A percentile compares a stretch with the other conserved stretches of the same genome.
Evolutionary conservation across 768 basidiomycete genomes (phyloP).

Genomic region (Polyporus arcularius): DNA sequence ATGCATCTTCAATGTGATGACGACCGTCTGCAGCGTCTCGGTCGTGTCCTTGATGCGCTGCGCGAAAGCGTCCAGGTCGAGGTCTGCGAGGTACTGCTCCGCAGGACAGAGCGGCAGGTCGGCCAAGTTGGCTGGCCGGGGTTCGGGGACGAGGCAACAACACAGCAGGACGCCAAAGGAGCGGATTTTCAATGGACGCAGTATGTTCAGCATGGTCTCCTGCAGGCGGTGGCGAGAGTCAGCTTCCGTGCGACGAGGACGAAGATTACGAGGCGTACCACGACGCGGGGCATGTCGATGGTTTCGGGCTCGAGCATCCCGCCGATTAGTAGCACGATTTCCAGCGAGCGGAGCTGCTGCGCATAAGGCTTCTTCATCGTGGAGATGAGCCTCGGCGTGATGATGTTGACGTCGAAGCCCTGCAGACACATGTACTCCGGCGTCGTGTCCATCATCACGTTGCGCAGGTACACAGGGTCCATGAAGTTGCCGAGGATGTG

Average conservation of each 20-base stretch:
- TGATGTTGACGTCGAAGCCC: background rate
- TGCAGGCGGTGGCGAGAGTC: background rate
- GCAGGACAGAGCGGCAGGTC: background rate
- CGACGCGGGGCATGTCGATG: background rate
- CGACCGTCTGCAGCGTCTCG: background rate
- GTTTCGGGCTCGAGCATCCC: background rate
- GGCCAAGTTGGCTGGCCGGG: background rate
- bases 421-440: background rate
- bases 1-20: background rate
- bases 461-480: background rate
- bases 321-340: background rate
- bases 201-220: background rate
- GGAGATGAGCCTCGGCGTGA: background rate
- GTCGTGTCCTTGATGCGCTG: background rate
- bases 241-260: background rate
- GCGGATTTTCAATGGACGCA: background rate
- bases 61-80: background rate
- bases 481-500: background rate
- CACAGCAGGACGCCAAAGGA: background rate
- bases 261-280: background rate
- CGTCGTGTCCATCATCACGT: background rate
- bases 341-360: background rate
- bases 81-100: constrained; percentile 3
- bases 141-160: background rate
- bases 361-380: background rate